A percentile compares a stretch with the other conserved stretches of the same genome.
Evolutionary conservation across 2,329 filamentous ascomycete species (phyloP).

Genomic region (Nectriaceae sp.): DNA sequence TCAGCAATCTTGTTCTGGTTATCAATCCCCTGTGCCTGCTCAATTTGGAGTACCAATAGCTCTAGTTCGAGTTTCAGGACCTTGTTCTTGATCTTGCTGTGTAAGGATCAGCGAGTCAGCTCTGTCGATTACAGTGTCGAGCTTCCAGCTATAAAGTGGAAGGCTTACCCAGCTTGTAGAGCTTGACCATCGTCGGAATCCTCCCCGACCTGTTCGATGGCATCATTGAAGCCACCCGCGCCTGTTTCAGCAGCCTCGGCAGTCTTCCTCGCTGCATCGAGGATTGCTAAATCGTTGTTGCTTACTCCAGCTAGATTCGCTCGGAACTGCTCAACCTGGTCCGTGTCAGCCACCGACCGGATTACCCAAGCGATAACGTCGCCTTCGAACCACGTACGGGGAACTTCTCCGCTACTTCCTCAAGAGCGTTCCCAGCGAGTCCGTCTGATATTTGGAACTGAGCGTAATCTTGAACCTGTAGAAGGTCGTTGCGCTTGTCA

Average conservation of each 20-base stretch:
- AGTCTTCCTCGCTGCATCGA: slow-evolving; percentile 49
- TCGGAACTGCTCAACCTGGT: slow-evolving; percentile 9
- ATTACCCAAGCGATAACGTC: background rate
- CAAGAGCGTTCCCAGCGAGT: slow-evolving; percentile 52
- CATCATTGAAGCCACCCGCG: slow-evolving; percentile 49
- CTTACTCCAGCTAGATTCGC: slow-evolving; percentile 48
- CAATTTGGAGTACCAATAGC: slow-evolving; percentile 51
- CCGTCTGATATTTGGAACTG: slow-evolving; percentile 53
- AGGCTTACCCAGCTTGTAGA: slow-evolving; percentile 45
- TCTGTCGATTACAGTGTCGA: background rate
- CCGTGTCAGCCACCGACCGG: slow-evolving; percentile 1
- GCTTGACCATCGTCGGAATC: slow-evolving; percentile 41
- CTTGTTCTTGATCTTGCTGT: slow-evolving; percentile 60
- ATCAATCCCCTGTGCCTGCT: slow-evolving; percentile 50
- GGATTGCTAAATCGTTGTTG: slow-evolving; percentile 49
- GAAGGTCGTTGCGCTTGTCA: slow-evolving; percentile 8
- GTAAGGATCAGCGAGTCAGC: background rate
- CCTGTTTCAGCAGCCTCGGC: slow-evolving; percentile 57
- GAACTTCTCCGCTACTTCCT: slow-evolving; percentile 56
- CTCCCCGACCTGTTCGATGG: slow-evolving; percentile 46
- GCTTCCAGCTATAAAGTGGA: too few relatives aligned
- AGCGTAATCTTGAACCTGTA: slow-evolving; percentile 9
- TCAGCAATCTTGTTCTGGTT: slow-evolving; percentile 44
- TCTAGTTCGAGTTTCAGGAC: slow-evolving; percentile 59
- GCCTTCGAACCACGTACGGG: slow-evolving; percentile 41